Percentiles rank a stretch among this genome's conserved stretches.
Evolutionary conservation across 257 asterid genomes (phyloP).

Genomic region (Nicotiana undulata): DNA sequence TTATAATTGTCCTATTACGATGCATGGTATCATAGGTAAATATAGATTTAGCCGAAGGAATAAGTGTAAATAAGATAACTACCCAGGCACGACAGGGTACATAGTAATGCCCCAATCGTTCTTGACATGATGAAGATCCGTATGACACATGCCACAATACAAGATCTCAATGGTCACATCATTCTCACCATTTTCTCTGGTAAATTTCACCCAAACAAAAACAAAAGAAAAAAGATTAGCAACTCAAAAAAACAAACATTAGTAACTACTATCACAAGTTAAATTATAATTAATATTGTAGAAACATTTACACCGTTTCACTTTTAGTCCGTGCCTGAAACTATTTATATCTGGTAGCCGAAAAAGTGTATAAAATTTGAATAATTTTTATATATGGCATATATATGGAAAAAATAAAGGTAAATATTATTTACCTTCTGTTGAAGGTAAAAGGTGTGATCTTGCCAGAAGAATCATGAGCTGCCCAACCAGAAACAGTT

Average conservation of each 20-base stretch:
- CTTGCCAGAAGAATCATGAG: conserved; percentile 32
- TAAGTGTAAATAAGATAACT: not conserved
- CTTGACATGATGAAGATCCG: conserved; percentile 35
- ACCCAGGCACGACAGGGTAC: conserved; percentile 53
- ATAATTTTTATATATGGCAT: too few relatives aligned
- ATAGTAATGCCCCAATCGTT: conserved; percentile 42
- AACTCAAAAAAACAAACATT: not conserved
- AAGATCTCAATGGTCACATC: conserved; percentile 35
- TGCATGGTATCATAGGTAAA: too few relatives aligned
- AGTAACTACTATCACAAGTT: too few relatives aligned
- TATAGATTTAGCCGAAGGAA: not conserved
- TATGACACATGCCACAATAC: conserved; percentile 46
- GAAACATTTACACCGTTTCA: too few relatives aligned
- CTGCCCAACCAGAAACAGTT: conserved; percentile 11
- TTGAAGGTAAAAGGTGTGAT: conserved; percentile 37
- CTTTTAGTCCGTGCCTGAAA: too few relatives aligned
- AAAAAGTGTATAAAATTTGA: too few relatives aligned
- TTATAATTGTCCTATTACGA: not conserved
- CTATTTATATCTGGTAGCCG: too few relatives aligned
- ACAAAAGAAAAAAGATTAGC: not conserved
- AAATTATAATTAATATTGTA: too few relatives aligned
- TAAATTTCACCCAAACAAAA: not conserved
- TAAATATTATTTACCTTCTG: conserved; percentile 23
- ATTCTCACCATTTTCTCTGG: conserved; percentile 36
- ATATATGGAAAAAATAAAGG: not conserved